A percentile compares a stretch with the other conserved stretches of the same genome.
These are phyloP conservation scores for Capsicum chinense DNA, from an alignment of 257 asterid species.

Conservation along the genomic window DNA sequence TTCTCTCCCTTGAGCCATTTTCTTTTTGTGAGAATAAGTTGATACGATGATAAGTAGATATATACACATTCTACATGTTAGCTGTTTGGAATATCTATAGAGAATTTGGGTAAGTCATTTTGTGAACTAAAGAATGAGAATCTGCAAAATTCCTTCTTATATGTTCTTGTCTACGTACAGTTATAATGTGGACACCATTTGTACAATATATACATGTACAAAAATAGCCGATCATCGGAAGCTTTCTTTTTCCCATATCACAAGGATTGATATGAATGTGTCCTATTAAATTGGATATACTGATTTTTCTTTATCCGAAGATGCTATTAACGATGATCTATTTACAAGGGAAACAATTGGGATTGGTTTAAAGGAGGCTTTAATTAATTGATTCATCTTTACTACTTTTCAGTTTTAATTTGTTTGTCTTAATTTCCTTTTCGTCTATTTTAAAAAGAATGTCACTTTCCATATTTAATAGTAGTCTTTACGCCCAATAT, in stretches of 20 bases:
- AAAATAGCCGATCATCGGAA: neutral
- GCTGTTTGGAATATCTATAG: conserved; percentile 21
- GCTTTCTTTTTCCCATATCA: neutral
- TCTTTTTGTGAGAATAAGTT: conserved; percentile 2
- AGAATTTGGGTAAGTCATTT: neutral
- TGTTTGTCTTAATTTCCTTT: too few relatives aligned
- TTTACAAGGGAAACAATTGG: neutral
- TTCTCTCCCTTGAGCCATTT: conserved; percentile 23
- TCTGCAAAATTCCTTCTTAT: neutral
- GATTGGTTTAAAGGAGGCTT: neutral
- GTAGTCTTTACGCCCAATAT: neutral
- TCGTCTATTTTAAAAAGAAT: neutral
- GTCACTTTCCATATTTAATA: neutral
- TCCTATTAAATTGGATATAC: neutral
- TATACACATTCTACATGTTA: neutral
- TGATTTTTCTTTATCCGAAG: neutral
- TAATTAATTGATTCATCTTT: too few relatives aligned
- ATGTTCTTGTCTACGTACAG: neutral
- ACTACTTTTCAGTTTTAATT: neutral
- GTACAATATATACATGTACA: neutral
- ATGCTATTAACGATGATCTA: neutral
- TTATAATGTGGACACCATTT: conserved; percentile 14
- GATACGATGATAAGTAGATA: conserved; percentile 5
- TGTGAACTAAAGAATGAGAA: neutral
- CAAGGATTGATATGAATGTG: neutral